phyloP scores from a whole-genome alignment of 306 rosid genomes.

The Prunus mume region DNA sequence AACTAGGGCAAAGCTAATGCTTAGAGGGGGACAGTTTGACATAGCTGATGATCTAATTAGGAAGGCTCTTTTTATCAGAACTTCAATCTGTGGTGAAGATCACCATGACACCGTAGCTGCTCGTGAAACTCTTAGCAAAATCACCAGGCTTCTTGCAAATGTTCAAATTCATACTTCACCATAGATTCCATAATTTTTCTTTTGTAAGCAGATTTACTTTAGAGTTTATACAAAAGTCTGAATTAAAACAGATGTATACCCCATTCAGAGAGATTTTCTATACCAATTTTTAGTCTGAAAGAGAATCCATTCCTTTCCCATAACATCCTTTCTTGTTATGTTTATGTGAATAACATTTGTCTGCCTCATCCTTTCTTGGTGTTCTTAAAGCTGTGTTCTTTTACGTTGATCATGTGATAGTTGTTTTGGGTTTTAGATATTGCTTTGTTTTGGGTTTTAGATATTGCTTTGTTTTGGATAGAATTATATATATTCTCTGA shows the following conservation, averaged over 20 bases:
- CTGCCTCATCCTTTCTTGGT: too few relatives aligned
- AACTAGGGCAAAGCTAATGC: constrained; percentile 83
- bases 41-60: constrained; percentile 75
- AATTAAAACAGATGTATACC: constrained; percentile 50
- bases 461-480: constrained; percentile 21
- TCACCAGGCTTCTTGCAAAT: constrained; percentile 75
- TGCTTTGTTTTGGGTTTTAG: constrained; percentile 7
- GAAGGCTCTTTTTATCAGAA: constrained; percentile 77
- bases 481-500: neutral
- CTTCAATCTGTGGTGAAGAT: constrained; percentile 80
- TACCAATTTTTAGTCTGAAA: constrained; percentile 27
- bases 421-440: constrained; percentile 14
- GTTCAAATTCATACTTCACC: constrained; percentile 59
- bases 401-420: constrained; percentile 8
- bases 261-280: constrained; percentile 27
- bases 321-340: neutral
- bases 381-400: neutral
- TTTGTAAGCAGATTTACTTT: constrained; percentile 41
- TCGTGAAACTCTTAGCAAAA: constrained; percentile 69
- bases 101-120: constrained; percentile 80
- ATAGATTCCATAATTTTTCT: constrained; percentile 43
- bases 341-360: neutral
- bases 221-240: constrained; percentile 43
- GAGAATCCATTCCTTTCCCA: constrained; percentile 13
- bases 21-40: constrained; percentile 84